These are phyloP conservation scores for Novymonas esmeraldas DNA, from an alignment of 208 protist genomes.

Conservation along the genomic window DNA sequence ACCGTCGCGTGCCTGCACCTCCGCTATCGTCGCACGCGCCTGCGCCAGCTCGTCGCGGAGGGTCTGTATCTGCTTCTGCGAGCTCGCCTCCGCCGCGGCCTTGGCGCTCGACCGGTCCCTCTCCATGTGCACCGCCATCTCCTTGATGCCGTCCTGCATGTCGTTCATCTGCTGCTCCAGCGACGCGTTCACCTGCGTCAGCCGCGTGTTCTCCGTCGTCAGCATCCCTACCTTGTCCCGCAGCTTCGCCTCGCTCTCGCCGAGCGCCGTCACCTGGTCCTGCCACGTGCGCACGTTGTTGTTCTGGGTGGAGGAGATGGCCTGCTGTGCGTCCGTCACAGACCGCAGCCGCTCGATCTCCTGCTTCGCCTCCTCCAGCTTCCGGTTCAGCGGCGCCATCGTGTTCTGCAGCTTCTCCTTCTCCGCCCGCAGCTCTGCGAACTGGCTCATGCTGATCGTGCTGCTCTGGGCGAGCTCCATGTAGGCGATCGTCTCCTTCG, in stretches of 20 bases:
- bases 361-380: conserved; percentile 66
- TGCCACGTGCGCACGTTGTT: conserved; percentile 68
- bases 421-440: conserved; percentile 72
- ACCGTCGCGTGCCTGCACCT: conserved; percentile 32
- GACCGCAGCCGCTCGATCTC: conserved; percentile 65
- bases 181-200: conserved; percentile 64
- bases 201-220: conserved; percentile 60
- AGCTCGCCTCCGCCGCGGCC: conserved; percentile 42
- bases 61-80: conserved; percentile 51
- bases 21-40: conserved; percentile 43
- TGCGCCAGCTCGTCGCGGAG: conserved; percentile 48
- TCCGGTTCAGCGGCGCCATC: conserved; percentile 65
- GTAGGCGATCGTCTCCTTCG: conserved; percentile 89
- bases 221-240: conserved; percentile 52
- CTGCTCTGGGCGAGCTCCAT: conserved; percentile 85
- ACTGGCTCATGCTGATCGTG: conserved; percentile 85
- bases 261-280: conserved; percentile 50
- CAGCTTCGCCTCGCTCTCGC: conserved; percentile 66
- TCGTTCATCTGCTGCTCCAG: conserved; percentile 82
- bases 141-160: conserved; percentile 87
- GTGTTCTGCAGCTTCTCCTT: conserved; percentile 76
- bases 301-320: conserved; percentile 54
- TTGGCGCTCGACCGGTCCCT: conserved; percentile 48
- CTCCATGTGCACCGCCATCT: conserved; percentile 85
- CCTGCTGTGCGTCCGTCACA: conserved; percentile 71